Conservation (phyloP, 371 early-diverging fungal genomes). For the Rhizopus arrhizus region DNA sequence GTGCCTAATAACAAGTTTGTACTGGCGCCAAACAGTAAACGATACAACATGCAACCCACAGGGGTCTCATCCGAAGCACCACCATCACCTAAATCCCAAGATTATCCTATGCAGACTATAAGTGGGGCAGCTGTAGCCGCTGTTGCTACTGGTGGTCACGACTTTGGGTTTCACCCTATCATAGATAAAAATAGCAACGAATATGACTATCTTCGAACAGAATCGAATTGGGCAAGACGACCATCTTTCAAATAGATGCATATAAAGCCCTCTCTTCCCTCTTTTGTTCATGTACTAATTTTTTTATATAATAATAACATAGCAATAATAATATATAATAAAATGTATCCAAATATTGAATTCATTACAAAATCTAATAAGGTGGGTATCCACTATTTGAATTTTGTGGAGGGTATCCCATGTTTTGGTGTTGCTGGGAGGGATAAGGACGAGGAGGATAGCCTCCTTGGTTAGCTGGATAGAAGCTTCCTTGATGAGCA, state of each 20-base stretch:
- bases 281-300: no score
- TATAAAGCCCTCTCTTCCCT: no score
- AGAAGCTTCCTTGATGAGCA: slow-evolving; percentile 30
- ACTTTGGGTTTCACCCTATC: slow-evolving; percentile 7
- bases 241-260: no score
- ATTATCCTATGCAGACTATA: slow-evolving; percentile 26
- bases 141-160: no score
- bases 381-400: slow-evolving; percentile 8
- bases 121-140: not conserved
- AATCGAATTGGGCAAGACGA: no score
- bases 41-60: slow-evolving; percentile 11
- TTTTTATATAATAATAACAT: not conserved
- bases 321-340: no score
- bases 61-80: no score
- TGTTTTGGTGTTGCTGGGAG: slow-evolving; percentile 10
- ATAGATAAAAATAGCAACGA: not conserved
- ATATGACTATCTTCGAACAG: no score
- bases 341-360: no score
- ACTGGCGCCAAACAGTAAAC: slow-evolving; percentile 11
- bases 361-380: slow-evolving; percentile 6
- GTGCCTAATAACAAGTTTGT: not conserved
- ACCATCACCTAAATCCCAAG: not conserved
- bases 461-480: slow-evolving; percentile 6
- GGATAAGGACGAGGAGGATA: slow-evolving; percentile 20
- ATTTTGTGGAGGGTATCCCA: slow-evolving; percentile 6